Evolutionary conservation across 2,329 filamentous ascomycete genomes (phyloP).

Genomic region (Arthrobotrys megalospora): DNA sequence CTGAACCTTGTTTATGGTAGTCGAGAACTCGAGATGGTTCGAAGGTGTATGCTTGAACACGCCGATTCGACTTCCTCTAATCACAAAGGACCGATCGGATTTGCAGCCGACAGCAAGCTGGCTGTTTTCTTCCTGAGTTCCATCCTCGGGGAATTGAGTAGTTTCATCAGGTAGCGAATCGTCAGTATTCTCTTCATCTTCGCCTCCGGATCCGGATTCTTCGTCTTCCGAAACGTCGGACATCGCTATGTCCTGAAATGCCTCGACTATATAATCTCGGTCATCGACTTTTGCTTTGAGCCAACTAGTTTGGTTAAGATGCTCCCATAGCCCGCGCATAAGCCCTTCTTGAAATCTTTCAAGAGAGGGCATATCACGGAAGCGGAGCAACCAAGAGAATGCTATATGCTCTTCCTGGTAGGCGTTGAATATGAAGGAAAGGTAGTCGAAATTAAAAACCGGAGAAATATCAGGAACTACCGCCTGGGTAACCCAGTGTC

Average conservation of each 20-base stretch:
- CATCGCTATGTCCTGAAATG: slow-evolving; percentile 94
- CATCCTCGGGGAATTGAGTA: slow-evolving; percentile 78
- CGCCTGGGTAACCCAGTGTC: slow-evolving; percentile 87
- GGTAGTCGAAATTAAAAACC: slow-evolving; percentile 97
- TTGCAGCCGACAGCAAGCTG: slow-evolving; percentile 97
- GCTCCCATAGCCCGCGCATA: slow-evolving; percentile 97
- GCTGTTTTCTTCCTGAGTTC: slow-evolving; percentile 82
- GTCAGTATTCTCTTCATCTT: slow-evolving; percentile 73
- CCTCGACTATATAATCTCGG: slow-evolving; percentile 92
- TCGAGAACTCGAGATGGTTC: slow-evolving; percentile 94
- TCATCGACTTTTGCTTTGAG: slow-evolving; percentile 91
- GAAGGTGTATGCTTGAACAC: slow-evolving; percentile 97
- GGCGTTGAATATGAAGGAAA: slow-evolving; percentile 99
- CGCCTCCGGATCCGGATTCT: slow-evolving; percentile 68
- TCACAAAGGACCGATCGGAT: slow-evolving; percentile 95
- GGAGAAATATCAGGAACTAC: slow-evolving; percentile 94
- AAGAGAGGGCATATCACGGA: slow-evolving; percentile 84
- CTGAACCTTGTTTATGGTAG: slow-evolving; percentile 95
- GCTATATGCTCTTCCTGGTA: slow-evolving; percentile 86
- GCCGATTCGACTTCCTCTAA: slow-evolving; percentile 96
- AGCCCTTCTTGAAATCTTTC: slow-evolving; percentile 93
- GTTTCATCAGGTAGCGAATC: slow-evolving; percentile 85
- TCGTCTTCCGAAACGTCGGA: slow-evolving; percentile 77
- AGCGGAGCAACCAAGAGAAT: slow-evolving; percentile 94
- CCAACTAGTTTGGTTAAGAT: slow-evolving; percentile 95